phyloP scores from a whole-genome alignment of 2,329 filamentous ascomycete species.

The Aspergillus aculeatinus region DNA sequence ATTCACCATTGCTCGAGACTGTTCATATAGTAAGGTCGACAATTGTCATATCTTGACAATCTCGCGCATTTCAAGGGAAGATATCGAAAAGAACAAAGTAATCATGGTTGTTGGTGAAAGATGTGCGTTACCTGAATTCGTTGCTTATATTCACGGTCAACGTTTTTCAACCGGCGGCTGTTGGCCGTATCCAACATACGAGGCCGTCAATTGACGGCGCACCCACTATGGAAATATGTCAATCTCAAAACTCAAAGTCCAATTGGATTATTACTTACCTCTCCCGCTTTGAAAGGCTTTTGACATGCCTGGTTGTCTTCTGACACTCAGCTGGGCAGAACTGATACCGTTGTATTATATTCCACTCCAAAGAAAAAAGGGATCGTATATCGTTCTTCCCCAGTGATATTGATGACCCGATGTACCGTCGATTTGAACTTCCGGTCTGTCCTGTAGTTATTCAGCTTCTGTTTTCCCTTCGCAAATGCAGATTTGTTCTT shows the following conservation, averaged over 20 bases:
- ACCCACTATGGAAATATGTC: neutral
- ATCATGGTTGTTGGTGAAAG: too few relatives aligned
- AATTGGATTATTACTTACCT: slow-evolving; percentile 15
- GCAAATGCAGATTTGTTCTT: neutral
- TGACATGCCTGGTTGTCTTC: slow-evolving; percentile 12
- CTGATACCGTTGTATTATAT: slow-evolving; percentile 36
- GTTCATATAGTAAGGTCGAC: too few relatives aligned
- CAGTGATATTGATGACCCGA: slow-evolving; percentile 42
- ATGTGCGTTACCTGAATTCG: too few relatives aligned
- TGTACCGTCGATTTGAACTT: slow-evolving; percentile 42
- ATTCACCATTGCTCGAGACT: too few relatives aligned
- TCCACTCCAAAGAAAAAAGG: slow-evolving; percentile 46
- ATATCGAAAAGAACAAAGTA: too few relatives aligned
- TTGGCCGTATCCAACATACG: slow-evolving; percentile 1
- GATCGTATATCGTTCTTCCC: slow-evolving; percentile 40
- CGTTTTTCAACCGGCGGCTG: neutral
- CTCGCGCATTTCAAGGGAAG: too few relatives aligned
- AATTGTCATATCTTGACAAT: too few relatives aligned
- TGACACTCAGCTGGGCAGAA: slow-evolving; percentile 20
- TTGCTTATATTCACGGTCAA: neutral
- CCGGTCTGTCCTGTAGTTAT: slow-evolving; percentile 35
- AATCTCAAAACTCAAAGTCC: neutral
- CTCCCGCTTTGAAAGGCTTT: slow-evolving; percentile 23
- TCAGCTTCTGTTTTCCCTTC: neutral
- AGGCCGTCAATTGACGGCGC: neutral